A percentile compares a stretch with the other conserved stretches of the same genome.
Conservation (phyloP, 169 alveolate genomes). For the Plasmodium knowlesi region DNA sequence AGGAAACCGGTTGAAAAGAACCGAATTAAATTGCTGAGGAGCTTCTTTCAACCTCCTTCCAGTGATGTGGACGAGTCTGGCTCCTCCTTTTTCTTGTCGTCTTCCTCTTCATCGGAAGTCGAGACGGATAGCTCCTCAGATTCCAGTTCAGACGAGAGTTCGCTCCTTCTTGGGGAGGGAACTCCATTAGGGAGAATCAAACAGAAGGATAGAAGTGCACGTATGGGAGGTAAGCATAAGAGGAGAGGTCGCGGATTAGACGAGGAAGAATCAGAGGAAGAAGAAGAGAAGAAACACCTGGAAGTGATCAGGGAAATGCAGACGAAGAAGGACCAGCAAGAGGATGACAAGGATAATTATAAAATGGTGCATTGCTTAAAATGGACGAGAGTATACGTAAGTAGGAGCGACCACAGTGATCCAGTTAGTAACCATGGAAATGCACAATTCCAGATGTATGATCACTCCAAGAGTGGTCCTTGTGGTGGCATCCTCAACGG, state of each 20-base stretch:
- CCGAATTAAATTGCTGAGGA: conserved; percentile 25
- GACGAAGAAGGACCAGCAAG: conserved; percentile 14
- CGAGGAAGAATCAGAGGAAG: conserved; percentile 23
- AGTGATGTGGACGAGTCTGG: conserved; percentile 5
- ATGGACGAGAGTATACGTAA: conserved; percentile 54
- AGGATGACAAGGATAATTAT: conserved; percentile 50
- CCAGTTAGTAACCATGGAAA: neutral
- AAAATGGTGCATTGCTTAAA: conserved; percentile 48
- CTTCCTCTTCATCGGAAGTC: conserved; percentile 14
- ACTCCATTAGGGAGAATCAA: neutral
- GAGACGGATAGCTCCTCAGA: neutral
- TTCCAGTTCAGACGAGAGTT: neutral
- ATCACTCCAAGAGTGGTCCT: neutral
- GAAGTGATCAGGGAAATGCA: conserved; percentile 69
- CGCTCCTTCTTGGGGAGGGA: neutral
- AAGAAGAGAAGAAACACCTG: conserved; percentile 51
- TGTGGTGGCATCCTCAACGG: neutral
- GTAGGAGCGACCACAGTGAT: neutral
- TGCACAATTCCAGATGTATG: neutral
- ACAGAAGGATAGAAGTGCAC: neutral
- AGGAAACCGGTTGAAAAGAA: neutral
- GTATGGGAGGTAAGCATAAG: neutral
- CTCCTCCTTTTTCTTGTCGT: neutral
- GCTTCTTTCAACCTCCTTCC: conserved; percentile 15
- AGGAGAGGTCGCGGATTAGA: neutral